Conservation (phyloP, 1,139 yeast species). For the Diutina ranongensis region DNA sequence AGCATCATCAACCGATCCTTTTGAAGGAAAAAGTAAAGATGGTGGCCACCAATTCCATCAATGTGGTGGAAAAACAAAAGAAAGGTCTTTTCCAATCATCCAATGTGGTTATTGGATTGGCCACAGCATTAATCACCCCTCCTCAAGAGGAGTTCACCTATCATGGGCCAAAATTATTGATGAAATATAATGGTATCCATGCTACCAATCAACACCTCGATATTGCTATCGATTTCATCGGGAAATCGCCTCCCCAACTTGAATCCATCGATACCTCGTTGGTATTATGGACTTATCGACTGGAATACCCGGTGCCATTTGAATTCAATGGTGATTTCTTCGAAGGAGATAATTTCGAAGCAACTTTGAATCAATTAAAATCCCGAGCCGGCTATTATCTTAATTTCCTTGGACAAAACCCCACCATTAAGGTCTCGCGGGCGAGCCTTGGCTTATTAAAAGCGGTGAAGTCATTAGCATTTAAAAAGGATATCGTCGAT, state of each 20-base stretch:
- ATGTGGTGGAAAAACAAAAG: background rate
- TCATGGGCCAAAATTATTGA: background rate
- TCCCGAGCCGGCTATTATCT: background rate
- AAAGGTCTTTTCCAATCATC: background rate
- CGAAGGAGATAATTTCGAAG: slow-evolving; percentile 10
- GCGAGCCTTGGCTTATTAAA: background rate
- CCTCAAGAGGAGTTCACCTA: background rate
- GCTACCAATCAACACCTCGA: background rate
- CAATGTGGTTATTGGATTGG: background rate
- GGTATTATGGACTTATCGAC: slow-evolving; percentile 30
- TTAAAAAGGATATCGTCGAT: slow-evolving; percentile 28
- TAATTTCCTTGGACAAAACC: background rate
- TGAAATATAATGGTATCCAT: background rate
- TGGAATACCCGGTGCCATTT: slow-evolving; percentile 33
- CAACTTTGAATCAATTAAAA: background rate
- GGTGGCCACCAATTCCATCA: background rate
- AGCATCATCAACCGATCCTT: background rate
- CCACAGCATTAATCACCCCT: background rate
- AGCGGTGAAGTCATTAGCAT: background rate
- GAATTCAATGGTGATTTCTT: slow-evolving; percentile 32
- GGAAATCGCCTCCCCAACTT: slow-evolving; percentile 21
- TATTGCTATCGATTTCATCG: background rate
- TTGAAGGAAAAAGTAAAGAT: background rate
- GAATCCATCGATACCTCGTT: slow-evolving; percentile 24
- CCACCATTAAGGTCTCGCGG: background rate